A percentile compares a stretch with the other conserved stretches of the same genome.
These are phyloP conservation scores for Cladosporium colombiae DNA, from an alignment of 2,329 filamentous ascomycete genomes.

Conservation along the genomic window DNA sequence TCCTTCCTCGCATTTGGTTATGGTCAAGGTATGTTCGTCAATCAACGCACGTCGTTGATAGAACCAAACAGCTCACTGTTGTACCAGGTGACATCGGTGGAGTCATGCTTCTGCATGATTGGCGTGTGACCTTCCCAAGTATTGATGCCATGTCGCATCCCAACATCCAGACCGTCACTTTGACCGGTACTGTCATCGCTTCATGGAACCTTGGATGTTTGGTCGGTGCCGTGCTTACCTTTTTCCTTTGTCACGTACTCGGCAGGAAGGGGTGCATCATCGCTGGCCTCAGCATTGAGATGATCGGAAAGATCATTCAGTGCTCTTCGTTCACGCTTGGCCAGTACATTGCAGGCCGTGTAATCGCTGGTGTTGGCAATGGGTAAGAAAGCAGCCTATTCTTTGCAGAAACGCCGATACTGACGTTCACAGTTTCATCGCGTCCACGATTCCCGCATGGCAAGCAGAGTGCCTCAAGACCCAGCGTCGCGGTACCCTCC, in stretches of 20 bases:
- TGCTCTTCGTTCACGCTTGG: conserved; percentile 47
- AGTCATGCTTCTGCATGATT: conserved; percentile 63
- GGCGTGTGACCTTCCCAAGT: conserved; percentile 43
- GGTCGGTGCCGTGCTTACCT: conserved; percentile 15
- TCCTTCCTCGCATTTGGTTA: conserved; percentile 26
- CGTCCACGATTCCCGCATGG: conserved; percentile 53
- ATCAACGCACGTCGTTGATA: not conserved
- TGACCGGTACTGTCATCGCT: conserved; percentile 43
- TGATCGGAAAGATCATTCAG: conserved; percentile 51
- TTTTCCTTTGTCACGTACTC: conserved; percentile 18
- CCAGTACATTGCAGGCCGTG: conserved; percentile 49
- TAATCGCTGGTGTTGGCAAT: conserved; percentile 55
- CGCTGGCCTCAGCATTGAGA: conserved; percentile 41
- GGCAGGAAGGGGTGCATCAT: conserved; percentile 18
- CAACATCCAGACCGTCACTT: conserved; percentile 37
- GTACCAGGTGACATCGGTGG: conserved; percentile 37
- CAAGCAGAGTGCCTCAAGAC: conserved; percentile 52
- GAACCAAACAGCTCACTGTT: conserved; percentile 2
- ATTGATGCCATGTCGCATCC: conserved; percentile 43
- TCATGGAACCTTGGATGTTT: conserved; percentile 21
- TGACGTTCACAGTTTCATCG: conserved; percentile 41
- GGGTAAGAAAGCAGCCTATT: conserved; percentile 32
- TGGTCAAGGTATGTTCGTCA: conserved; percentile 7
- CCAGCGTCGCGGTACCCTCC: conserved; percentile 50
- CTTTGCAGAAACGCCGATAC: conserved; percentile 16